These are phyloP conservation scores for Leucaena leucocephala DNA, from an alignment of 306 rosid genomes.

Conservation along the genomic window DNA sequence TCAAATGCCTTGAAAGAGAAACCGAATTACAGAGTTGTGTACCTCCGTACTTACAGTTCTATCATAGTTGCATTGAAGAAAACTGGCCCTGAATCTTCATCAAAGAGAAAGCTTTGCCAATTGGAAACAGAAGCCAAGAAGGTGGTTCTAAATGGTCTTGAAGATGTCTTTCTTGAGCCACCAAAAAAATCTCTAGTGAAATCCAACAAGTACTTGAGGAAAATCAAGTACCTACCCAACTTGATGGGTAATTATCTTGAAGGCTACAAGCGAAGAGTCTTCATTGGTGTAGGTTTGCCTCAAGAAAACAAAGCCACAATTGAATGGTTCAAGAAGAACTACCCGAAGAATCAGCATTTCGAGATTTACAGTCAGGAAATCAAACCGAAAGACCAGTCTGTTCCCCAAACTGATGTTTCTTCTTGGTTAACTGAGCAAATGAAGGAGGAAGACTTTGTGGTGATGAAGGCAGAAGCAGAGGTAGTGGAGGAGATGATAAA, in stretches of 20 bases:
- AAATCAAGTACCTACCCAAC: slow-evolving; percentile 62
- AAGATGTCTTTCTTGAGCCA: slow-evolving; percentile 65
- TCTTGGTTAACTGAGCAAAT: slow-evolving; percentile 59
- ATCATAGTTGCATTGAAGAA: slow-evolving; percentile 61
- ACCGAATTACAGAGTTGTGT: slow-evolving; percentile 57
- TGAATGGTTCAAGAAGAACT: slow-evolving; percentile 55
- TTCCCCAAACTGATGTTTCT: slow-evolving; percentile 30
- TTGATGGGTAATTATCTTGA: slow-evolving; percentile 60
- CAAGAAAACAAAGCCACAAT: slow-evolving; percentile 43
- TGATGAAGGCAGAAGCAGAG: slow-evolving; percentile 72
- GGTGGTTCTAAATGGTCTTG: slow-evolving; percentile 47
- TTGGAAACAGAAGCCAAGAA: slow-evolving; percentile 34
- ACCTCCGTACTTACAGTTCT: slow-evolving; percentile 50
- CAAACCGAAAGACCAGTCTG: slow-evolving; percentile 7
- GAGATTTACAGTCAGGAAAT: slow-evolving; percentile 45
- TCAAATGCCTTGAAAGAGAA: slow-evolving; percentile 39
- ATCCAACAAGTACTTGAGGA: slow-evolving; percentile 43
- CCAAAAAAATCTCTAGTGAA: slow-evolving; percentile 36
- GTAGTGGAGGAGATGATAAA: slow-evolving; percentile 60
- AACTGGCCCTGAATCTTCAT: slow-evolving; percentile 34
- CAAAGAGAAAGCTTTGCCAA: slow-evolving; percentile 48
- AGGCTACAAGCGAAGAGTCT: slow-evolving; percentile 46
- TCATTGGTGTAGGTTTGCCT: slow-evolving; percentile 48
- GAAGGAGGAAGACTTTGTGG: slow-evolving; percentile 61
- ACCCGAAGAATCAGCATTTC: slow-evolving; percentile 57